Evolutionary conservation across 768 basidiomycete species (phyloP), one percentile per base, ranked within the genome.

Genomic region (Cytidiella melzeri): DNA sequence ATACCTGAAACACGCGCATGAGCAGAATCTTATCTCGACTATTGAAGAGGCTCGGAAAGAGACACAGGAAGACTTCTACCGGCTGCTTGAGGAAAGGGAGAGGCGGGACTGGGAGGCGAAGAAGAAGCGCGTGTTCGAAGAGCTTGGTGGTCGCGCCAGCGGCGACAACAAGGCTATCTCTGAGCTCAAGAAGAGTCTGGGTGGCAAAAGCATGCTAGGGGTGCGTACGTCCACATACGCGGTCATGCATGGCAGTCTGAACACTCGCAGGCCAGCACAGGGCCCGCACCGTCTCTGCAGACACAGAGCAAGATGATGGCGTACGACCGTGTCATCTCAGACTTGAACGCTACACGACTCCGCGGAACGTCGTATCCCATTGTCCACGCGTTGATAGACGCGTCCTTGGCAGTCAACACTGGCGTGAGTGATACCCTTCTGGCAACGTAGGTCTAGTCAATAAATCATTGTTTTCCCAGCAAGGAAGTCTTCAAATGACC

Each of bases 221-320:
- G 82, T 83, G 55, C 60, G 75, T 73, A 12, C 43, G 12, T 10
- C 12, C 39, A 42, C 48, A 21, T 30, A 24, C 11, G 25, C 36
- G 30, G n/a, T 13, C 37, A 43, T 51, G 30, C 27, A 24, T 26
- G 18, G 27, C 25, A 47, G 19, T 43, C 37, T 44, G 49, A 41
- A 51, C 9, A 37, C 10, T 44, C 50, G 15, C 43, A 75, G 69
- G 62, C 74, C 39, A 69, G 70, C 47, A 67, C 72, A 1, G 69
- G 74, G 1, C 81, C 84, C 1, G 80, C 74, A 51, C 67, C 84
- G 19, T 80, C 75, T 12, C 64, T 88, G 36, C 87, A 90, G 61
- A 87, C 87, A 84, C 92, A 94, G 65, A 82, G 77, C 67, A 90
- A 89, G 68, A 93, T 97, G 93, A 91, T 97, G 87, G 84, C 82